Base-by-base conservation (phyloP, 345 rosid genomes). In the Mercurialis annua region DNA sequence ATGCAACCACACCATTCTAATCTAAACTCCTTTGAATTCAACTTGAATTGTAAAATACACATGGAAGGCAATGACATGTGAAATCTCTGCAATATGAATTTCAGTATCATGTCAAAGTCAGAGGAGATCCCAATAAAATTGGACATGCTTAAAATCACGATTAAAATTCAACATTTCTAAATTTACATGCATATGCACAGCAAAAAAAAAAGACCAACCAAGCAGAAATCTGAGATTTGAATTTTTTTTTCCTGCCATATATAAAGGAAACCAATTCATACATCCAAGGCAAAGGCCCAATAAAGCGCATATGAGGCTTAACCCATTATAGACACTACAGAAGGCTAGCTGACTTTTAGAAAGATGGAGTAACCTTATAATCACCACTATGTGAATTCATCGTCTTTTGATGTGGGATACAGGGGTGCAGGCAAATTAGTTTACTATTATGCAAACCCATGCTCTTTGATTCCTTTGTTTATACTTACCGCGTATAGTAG, bases 401-500 rank as follows among this genome's bases (percentile, higher is more conserved):
- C n/a, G n/a, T n/a, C n/a, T n/a, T n/a, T n/a, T n/a, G n/a, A n/a
- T n/a, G n/a, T n/a, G n/a, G n/a, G n/a, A n/a, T n/a, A n/a, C n/a
- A n/a, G n/a, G n/a, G n/a, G n/a, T n/a, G n/a, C n/a, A n/a, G n/a
- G n/a, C n/a, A n/a, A n/a, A n/a, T n/a, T n/a, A n/a, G n/a, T n/a
- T n/a, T n/a, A n/a, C n/a, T n/a, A n/a, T n/a, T n/a, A n/a, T n/a
- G n/a, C n/a, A n/a, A n/a, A n/a, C n/a, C n/a, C n/a, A n/a, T n/a
- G n/a, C n/a, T n/a, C n/a, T n/a, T n/a, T 11, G 33, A 30, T 18
- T 9, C 33, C 15, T 2, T 70, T 42, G 14, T 33, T 59, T 43
- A 47, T 57, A 71, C 98, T 75, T 67, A 93, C 98, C 36, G 88
- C 87, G 23, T 91, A 91, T 49, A 91, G 79, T 66, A 87, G 86